phyloP scores from a whole-genome alignment of 192 early-diverging fungal genomes.

The Linnemannia schmuckeri region DNA sequence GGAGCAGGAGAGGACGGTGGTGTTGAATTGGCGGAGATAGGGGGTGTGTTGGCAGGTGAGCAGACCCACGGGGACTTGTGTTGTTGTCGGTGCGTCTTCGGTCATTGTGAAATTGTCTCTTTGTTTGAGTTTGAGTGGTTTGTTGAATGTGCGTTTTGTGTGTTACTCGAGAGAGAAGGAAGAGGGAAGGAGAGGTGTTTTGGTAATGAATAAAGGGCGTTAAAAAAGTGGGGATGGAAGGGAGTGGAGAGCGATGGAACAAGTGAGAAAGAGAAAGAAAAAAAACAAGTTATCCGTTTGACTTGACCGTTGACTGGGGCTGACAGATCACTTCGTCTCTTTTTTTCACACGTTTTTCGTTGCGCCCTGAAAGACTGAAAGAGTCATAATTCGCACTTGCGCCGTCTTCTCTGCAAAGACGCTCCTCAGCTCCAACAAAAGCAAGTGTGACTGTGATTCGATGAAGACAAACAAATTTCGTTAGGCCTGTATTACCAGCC shows the following conservation, averaged over 20 bases:
- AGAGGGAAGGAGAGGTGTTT: not conserved
- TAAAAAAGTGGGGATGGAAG: not conserved
- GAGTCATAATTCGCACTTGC: too few relatives aligned
- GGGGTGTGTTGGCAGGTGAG: slow-evolving; percentile 73
- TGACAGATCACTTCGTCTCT: not conserved
- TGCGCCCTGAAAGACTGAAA: too few relatives aligned
- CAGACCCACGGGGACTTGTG: slow-evolving; percentile 67
- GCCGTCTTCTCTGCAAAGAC: too few relatives aligned
- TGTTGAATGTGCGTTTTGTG: not conserved
- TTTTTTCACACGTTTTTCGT: too few relatives aligned
- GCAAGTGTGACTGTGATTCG: too few relatives aligned
- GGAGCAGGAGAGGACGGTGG: slow-evolving; percentile 66
- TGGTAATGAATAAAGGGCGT: not conserved
- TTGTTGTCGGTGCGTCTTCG: not conserved
- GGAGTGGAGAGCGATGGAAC: not conserved
- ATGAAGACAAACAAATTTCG: too few relatives aligned
- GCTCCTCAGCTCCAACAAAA: too few relatives aligned
- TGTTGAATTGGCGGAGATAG: slow-evolving; percentile 60
- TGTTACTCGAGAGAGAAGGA: not conserved
- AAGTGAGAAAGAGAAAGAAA: not conserved
- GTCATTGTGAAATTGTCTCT: not conserved
- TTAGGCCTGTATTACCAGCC: too few relatives aligned
- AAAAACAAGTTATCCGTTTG: not conserved
- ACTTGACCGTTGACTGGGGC: not conserved
- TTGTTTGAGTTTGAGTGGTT: not conserved